Percentiles rank a stretch among this genome's conserved stretches.
Evolutionary conservation across 1,139 yeast species (phyloP).

Genomic region (Pichia sp.): DNA sequence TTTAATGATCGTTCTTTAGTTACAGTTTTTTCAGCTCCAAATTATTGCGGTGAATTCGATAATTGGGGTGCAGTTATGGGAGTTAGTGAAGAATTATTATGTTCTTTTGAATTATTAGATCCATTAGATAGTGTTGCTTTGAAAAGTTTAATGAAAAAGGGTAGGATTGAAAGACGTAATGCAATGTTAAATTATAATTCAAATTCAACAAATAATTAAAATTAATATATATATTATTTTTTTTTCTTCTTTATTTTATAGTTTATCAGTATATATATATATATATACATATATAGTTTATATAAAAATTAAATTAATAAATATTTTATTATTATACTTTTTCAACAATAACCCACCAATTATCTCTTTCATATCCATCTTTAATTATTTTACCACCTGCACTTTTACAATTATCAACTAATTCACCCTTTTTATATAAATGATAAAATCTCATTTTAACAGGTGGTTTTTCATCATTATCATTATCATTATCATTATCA

Average conservation of each 20-base stretch:
- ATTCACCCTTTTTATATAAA: conserved; percentile 75
- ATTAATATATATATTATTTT: conserved; percentile 26
- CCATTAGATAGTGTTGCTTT: conserved; percentile 91
- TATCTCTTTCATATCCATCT: conserved; percentile 85
- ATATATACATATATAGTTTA: background rate
- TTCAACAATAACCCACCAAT: conserved; percentile 76
- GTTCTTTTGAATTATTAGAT: conserved; percentile 87
- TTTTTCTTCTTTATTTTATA: too few species aligned
- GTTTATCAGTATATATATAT: background rate
- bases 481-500: conserved; percentile 19
- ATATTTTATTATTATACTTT: conserved; percentile 17
- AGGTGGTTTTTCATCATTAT: conserved; percentile 29
- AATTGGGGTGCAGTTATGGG: conserved; percentile 99
- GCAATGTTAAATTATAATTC: conserved; percentile 34
- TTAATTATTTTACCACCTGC: conserved; percentile 67
- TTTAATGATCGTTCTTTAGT: conserved; percentile 90
- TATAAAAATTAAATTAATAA: background rate
- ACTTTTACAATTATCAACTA: conserved; percentile 54
- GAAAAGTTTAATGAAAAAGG: conserved; percentile 87
- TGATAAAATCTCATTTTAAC: conserved; percentile 85
- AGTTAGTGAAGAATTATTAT: conserved; percentile 83
- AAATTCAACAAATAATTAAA: background rate
- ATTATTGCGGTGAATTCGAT: conserved; percentile 96
- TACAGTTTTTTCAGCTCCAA: conserved; percentile 94
- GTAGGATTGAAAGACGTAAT: conserved; percentile 66